Evolutionary conservation across 2,329 filamentous ascomycete species (phyloP).

Genomic region (Diaporthe sp.): DNA sequence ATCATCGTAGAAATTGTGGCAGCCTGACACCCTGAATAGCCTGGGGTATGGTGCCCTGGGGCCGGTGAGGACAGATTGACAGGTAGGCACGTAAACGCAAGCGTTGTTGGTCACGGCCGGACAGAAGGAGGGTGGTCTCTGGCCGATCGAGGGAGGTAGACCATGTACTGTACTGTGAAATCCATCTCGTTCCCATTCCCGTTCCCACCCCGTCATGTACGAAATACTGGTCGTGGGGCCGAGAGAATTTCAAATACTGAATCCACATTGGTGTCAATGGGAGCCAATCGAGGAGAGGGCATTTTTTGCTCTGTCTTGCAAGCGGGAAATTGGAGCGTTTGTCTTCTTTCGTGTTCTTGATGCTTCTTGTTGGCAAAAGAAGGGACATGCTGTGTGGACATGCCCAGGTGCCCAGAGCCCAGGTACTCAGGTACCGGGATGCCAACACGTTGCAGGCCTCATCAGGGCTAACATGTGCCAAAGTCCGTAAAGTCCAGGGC

Average conservation of each 20-base stretch:
- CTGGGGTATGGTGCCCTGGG: neutral
- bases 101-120: neutral
- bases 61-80: conserved; percentile 22
- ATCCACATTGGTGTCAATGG: conserved; percentile 13
- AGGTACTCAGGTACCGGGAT: neutral
- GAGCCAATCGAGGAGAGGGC: neutral
- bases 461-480: neutral
- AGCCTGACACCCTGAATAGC: neutral
- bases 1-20: conserved; percentile 26
- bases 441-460: neutral
- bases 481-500: conserved; percentile 25
- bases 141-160: neutral
- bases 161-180: neutral
- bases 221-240: conserved; percentile 12
- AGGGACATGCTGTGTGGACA: neutral
- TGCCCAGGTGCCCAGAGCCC: neutral
- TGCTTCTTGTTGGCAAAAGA: neutral
- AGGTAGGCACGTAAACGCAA: neutral
- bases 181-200: neutral
- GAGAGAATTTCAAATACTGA: conserved; percentile 28
- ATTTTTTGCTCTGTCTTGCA: neutral
- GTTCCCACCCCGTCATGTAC: neutral
- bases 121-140: neutral
- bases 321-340: neutral
- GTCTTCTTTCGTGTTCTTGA: conserved; percentile 5